Percentiles rank a stretch among this genome's conserved stretches.
Evolutionary conservation across 257 asterid species (phyloP).

Genomic region (Scutellaria galericulata): DNA sequence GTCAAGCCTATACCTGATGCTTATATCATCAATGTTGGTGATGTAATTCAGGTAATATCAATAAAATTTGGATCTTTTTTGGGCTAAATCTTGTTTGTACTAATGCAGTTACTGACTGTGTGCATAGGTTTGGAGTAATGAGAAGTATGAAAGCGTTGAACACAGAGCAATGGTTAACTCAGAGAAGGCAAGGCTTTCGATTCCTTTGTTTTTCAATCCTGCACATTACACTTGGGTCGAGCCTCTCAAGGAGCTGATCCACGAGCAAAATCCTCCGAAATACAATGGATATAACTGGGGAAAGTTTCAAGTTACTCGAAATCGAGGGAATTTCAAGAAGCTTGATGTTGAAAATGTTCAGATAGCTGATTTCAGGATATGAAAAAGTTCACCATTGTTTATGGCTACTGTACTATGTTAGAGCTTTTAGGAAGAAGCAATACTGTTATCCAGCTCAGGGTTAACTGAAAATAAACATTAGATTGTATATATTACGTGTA

Average conservation of each 20-base stretch:
- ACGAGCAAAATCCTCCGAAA: slow-evolving; percentile 42
- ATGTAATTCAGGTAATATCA: slow-evolving; percentile 42
- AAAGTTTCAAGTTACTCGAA: slow-evolving; percentile 42
- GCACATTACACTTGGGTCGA: slow-evolving; percentile 43
- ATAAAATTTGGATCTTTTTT: too few relatives aligned
- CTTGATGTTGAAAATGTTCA: slow-evolving; percentile 58
- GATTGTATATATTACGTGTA: too few relatives aligned
- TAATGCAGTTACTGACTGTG: too few relatives aligned
- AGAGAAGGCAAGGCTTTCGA: slow-evolving; percentile 53
- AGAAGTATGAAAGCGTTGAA: slow-evolving; percentile 61
- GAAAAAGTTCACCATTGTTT: too few relatives aligned
- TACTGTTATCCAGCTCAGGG: not conserved
- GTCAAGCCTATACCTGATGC: slow-evolving; percentile 52
- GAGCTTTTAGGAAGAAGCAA: not conserved
- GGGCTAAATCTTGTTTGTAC: too few relatives aligned
- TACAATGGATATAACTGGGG: slow-evolving; percentile 56
- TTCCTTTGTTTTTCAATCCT: slow-evolving; percentile 55
- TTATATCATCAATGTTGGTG: slow-evolving; percentile 56
- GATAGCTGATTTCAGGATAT: slow-evolving; percentile 52
- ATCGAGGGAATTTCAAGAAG: slow-evolving; percentile 56
- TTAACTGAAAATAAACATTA: too few relatives aligned
- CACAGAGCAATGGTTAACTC: slow-evolving; percentile 64
- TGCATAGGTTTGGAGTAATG: slow-evolving; percentile 64
- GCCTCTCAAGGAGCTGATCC: slow-evolving; percentile 53
- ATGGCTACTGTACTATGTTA: not conserved